A percentile compares a stretch with the other conserved stretches of the same genome.
phyloP scores from a whole-genome alignment of 2,329 filamentous ascomycete genomes.

The Aureobasidium vineae region DNA sequence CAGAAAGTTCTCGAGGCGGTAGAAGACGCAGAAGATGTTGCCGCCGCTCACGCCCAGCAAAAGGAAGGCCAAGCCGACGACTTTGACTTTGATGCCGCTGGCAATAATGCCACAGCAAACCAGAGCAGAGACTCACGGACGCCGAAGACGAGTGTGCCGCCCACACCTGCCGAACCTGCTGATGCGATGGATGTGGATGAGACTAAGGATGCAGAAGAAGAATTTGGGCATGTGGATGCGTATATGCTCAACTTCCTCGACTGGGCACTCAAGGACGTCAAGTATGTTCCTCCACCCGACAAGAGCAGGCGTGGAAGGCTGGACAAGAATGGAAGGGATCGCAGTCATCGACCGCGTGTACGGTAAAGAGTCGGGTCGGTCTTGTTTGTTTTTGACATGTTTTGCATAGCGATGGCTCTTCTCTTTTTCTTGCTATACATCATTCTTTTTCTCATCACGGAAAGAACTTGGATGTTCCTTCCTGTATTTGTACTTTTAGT shows the following conservation, averaged over 20 bases:
- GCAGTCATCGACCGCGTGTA: conserved; percentile 36
- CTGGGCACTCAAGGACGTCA: conserved; percentile 33
- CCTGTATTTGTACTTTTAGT: background rate
- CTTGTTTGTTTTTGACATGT: background rate
- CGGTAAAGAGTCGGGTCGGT: background rate
- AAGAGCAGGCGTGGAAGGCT: conserved; percentile 33
- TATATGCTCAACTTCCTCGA: conserved; percentile 41
- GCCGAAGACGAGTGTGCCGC: conserved; percentile 42
- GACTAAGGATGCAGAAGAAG: conserved; percentile 44
- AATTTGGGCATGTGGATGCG: conserved; percentile 67
- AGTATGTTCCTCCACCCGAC: conserved; percentile 39
- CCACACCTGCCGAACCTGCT: conserved; percentile 31
- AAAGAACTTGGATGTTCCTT: background rate
- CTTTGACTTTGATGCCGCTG: conserved; percentile 76
- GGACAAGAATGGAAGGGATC: conserved; percentile 41
- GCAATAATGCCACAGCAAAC: conserved; percentile 52
- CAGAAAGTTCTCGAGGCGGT: conserved; percentile 79
- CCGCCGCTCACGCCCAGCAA: conserved; percentile 80
- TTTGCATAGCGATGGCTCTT: conserved; percentile 14
- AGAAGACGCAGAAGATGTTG: conserved; percentile 89
- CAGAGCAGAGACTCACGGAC: conserved; percentile 28
- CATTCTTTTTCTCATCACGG: background rate
- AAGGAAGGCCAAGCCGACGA: conserved; percentile 84
- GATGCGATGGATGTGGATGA: conserved; percentile 30
- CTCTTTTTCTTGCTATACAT: background rate